Percentiles rank a stretch among this genome's conserved stretches.
Conservation (phyloP, 75 land plant species). For the Picea sitchensis region DNA sequence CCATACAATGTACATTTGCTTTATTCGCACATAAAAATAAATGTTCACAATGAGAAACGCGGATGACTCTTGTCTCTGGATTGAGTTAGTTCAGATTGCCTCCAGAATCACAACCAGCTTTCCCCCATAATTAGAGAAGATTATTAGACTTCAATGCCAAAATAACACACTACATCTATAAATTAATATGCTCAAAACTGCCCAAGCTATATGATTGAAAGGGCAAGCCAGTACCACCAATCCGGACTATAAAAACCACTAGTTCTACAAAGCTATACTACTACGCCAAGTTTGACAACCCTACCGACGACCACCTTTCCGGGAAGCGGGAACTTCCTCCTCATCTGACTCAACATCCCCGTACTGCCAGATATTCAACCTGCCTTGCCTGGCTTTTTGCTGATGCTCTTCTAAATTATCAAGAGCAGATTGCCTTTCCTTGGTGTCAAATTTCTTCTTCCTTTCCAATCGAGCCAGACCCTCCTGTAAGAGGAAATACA, state of each 20-base stretch:
- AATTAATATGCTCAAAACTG: conserved; percentile 9
- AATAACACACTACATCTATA: conserved; percentile 1
- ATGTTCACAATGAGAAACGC: not conserved
- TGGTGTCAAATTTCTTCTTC: conserved; percentile 62
- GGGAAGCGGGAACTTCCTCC: conserved; percentile 57
- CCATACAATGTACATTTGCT: not conserved
- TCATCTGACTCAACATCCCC: conserved; percentile 93
- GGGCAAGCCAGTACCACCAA: not conserved
- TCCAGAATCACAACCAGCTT: not conserved
- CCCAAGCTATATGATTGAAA: not conserved
- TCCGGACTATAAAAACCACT: conserved; percentile 4
- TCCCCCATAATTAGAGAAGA: conserved; percentile 2
- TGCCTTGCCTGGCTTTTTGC: conserved; percentile 42
- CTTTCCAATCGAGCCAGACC: conserved; percentile 85
- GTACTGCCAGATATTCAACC: conserved; percentile 87
- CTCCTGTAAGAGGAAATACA: conserved; percentile 26
- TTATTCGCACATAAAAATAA: not conserved
- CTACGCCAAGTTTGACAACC: not conserved
- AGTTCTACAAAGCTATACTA: not conserved
- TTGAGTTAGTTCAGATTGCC: not conserved
- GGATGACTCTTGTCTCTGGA: not conserved
- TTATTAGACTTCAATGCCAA: not conserved
- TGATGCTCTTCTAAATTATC: conserved; percentile 70
- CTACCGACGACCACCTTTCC: conserved; percentile 58
- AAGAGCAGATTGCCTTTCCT: conserved; percentile 58